phyloP scores from a whole-genome alignment of 345 rosid genomes.

The Anastatica hierochuntica region DNA sequence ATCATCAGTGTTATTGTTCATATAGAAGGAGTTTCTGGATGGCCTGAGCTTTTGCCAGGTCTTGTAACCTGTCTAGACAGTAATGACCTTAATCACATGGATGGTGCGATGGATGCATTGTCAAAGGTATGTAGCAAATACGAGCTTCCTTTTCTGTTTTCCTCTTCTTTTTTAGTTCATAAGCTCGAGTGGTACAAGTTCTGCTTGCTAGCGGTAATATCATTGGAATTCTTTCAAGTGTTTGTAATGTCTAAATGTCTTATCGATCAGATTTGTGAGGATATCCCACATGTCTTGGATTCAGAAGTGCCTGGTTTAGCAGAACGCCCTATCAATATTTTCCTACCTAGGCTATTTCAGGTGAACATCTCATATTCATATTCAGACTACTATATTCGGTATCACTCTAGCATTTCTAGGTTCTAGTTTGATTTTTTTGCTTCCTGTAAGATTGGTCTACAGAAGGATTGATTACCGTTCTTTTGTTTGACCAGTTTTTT shows the following conservation, averaged over 20 bases:
- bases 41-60: conserved; percentile 89
- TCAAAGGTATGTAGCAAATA: conserved; percentile 55
- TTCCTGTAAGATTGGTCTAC: neutral
- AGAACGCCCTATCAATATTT: conserved; percentile 75
- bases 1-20: conserved; percentile 73
- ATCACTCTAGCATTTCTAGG: neutral
- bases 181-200: neutral
- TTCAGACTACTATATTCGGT: neutral
- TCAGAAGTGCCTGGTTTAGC: conserved; percentile 76
- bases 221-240: neutral
- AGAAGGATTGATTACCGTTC: neutral
- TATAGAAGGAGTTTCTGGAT: conserved; percentile 55
- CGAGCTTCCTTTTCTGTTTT: neutral
- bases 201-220: conserved; percentile 9
- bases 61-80: conserved; percentile 77
- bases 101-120: conserved; percentile 96
- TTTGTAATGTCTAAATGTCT: neutral
- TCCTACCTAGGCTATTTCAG: conserved; percentile 75
- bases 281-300: conserved; percentile 82
- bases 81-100: conserved; percentile 81
- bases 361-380: conserved; percentile 28
- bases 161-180: neutral
- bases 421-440: conserved; percentile 12
- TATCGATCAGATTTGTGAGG: conserved; percentile 74
- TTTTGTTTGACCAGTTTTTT: conserved; percentile 58